Evolutionary conservation across 129 eudicot genomes (phyloP).

Genomic region (Escallonia herrerae): DNA sequence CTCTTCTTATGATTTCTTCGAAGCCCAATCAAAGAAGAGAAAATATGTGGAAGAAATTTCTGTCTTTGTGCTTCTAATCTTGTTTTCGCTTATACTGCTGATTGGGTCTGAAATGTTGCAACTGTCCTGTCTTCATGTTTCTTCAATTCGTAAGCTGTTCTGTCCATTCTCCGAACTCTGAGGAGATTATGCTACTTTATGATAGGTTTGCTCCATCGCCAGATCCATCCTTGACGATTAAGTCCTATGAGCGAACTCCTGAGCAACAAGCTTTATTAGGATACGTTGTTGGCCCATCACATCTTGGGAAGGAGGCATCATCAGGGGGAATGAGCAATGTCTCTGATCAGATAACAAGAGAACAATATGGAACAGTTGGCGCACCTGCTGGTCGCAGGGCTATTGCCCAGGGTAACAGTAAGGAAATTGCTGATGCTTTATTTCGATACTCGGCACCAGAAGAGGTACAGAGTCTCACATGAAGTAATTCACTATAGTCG

Average conservation of each 20-base stretch:
- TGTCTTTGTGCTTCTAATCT: too few relatives aligned
- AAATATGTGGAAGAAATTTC: too few relatives aligned
- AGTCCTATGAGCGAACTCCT: slow-evolving; percentile 72
- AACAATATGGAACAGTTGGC: slow-evolving; percentile 95
- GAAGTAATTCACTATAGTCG: background rate
- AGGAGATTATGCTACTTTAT: background rate
- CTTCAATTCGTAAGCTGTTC: background rate
- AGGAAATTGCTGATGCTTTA: slow-evolving; percentile 70
- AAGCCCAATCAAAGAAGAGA: too few relatives aligned
- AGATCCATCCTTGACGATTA: slow-evolving; percentile 66
- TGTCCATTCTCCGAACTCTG: background rate
- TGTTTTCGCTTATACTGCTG: background rate
- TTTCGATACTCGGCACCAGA: slow-evolving; percentile 93
- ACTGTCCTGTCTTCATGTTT: background rate
- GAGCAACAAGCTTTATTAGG: slow-evolving; percentile 79
- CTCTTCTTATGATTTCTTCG: too few relatives aligned
- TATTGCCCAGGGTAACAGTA: slow-evolving; percentile 76
- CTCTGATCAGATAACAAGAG: slow-evolving; percentile 26
- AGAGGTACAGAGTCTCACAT: slow-evolving; percentile 47
- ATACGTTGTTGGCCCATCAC: slow-evolving; percentile 60
- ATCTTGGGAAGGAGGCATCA: slow-evolving; percentile 26
- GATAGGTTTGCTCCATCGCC: slow-evolving; percentile 73
- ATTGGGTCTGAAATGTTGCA: background rate
- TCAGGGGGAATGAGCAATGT: slow-evolving; percentile 9
- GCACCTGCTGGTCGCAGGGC: slow-evolving; percentile 85